Evolutionary conservation across 2,329 filamentous ascomycete species (phyloP).

Genomic region (Hyphodiscus sp.): DNA sequence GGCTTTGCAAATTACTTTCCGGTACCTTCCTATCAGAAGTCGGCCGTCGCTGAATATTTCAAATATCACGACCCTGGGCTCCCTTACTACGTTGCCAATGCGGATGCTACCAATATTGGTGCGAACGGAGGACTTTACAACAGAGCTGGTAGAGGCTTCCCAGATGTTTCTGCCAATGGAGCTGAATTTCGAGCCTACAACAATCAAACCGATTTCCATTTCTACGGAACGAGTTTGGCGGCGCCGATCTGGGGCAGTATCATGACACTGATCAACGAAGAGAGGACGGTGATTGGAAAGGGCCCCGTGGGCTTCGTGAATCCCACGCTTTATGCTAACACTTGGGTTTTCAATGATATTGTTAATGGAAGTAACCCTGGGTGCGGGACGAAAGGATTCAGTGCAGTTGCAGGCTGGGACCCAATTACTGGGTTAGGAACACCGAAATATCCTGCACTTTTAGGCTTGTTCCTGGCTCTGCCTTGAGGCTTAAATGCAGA

Average conservation of each 20-base stretch:
- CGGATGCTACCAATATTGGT: conserved; percentile 17
- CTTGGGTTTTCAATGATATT: conserved; percentile 31
- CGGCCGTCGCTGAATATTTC: conserved; percentile 39
- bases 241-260: conserved; percentile 11
- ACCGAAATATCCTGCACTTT: conserved; percentile 24
- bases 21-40: conserved; percentile 41
- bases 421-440: conserved; percentile 22
- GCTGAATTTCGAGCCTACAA: conserved; percentile 13
- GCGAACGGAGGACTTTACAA: conserved; percentile 36
- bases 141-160: conserved; percentile 44
- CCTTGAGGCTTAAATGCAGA: background rate
- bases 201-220: conserved; percentile 5
- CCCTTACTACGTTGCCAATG: too few relatives aligned
- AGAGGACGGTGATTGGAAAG: background rate
- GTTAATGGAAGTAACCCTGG: conserved; percentile 26
- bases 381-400: conserved; percentile 31
- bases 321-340: conserved; percentile 3
- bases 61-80: conserved; percentile 4
- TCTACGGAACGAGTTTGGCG: conserved; percentile 15
- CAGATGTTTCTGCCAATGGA: conserved; percentile 50
- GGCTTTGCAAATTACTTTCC: conserved; percentile 49
- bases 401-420: conserved; percentile 24
- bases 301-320: background rate
- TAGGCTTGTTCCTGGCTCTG: conserved; percentile 18
- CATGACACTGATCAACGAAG: background rate